Evolutionary conservation across 140 eudicot genomes (phyloP).

Genomic region (Erigeron philadelphicus): DNA sequence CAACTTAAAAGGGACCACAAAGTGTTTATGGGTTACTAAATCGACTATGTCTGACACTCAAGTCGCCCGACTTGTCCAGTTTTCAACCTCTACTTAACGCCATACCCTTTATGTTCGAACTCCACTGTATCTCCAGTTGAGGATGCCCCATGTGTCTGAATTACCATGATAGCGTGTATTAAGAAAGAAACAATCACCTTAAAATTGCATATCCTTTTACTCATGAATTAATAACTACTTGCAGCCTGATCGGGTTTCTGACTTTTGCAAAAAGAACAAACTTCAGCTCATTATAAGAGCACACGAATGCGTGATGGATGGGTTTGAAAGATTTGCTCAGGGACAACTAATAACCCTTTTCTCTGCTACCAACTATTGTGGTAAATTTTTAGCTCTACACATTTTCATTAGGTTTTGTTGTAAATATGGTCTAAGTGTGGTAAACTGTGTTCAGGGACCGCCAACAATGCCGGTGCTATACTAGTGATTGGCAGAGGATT

Average conservation of each 20-base stretch:
- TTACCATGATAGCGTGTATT: not conserved
- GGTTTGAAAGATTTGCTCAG: conserved; percentile 94
- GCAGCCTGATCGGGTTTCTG: conserved; percentile 97
- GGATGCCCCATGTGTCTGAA: too few species aligned
- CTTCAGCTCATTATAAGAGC: conserved; percentile 88
- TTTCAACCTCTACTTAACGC: too few species aligned
- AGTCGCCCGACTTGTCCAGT: too few species aligned
- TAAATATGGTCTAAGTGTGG: conserved; percentile 21
- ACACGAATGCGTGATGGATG: conserved; percentile 97
- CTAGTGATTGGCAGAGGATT: conserved; percentile 87
- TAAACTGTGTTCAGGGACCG: conserved; percentile 55
- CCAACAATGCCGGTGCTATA: conserved; percentile 97
- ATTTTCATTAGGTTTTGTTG: not conserved
- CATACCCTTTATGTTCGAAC: too few species aligned
- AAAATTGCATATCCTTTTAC: not conserved
- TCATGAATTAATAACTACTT: conserved; percentile 17
- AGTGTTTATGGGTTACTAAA: too few species aligned
- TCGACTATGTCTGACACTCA: too few species aligned
- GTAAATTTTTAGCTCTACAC: conserved; percentile 28
- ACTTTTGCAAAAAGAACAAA: conserved; percentile 85
- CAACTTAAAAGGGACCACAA: too few species aligned
- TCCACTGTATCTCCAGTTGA: too few species aligned
- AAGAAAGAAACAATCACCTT: not conserved
- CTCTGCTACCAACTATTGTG: conserved; percentile 97
- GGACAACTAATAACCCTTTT: conserved; percentile 91